Evolutionary conservation across 2,329 filamentous ascomycete genomes (phyloP), one percentile per base, ranked within the genome.

Genomic region (Shiraia bambusicola): DNA sequence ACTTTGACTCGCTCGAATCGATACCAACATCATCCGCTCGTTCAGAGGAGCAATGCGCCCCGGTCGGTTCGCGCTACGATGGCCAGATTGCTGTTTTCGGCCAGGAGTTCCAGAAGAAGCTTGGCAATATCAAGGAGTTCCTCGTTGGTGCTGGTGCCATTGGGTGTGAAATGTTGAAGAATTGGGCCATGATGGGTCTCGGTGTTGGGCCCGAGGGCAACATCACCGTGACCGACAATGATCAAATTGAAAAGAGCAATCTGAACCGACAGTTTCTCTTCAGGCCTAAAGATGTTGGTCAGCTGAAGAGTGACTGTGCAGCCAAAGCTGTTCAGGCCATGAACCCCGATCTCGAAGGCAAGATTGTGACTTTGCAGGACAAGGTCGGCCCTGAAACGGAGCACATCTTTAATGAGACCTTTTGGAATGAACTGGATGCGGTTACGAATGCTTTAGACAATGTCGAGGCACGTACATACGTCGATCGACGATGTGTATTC

Each of bases 211-310:
- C 89, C 3, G 81, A 90, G 34, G 93, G 93, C 59, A 86, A 87
- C 69, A 94, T 98, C 61, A 88, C 76, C 44, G 87, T 98, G 35
- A 97, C 94, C 11, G 93, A 98, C 67, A 97, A 95, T 83, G 93
- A 98, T 65, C 91, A 91, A 40, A 98, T 98, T 58, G 93, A 98
- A 74, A 95, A 92, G 81, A 97, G 92, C 75, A 98, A 98, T 67
- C 77, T 98, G 37, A 98, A 98, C 76, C 82, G 93, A 30, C 93
- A 98, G 62, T 98, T 98, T 74, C 72, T 98, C 13, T 98, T 98
- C 81, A 82, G 93, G 40, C 77, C 90, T 32, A 88, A 88, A 64
- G 92, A 98, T 70, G 94, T 98, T 32, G 93, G 93, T 28, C 84
- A 89, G 58, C 83, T 96, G 74, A 98, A 98, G 87, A 97, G 92